Base-by-base conservation (phyloP, 2,329 filamentous ascomycete genomes). In the Aspergillus amoenus region DNA sequence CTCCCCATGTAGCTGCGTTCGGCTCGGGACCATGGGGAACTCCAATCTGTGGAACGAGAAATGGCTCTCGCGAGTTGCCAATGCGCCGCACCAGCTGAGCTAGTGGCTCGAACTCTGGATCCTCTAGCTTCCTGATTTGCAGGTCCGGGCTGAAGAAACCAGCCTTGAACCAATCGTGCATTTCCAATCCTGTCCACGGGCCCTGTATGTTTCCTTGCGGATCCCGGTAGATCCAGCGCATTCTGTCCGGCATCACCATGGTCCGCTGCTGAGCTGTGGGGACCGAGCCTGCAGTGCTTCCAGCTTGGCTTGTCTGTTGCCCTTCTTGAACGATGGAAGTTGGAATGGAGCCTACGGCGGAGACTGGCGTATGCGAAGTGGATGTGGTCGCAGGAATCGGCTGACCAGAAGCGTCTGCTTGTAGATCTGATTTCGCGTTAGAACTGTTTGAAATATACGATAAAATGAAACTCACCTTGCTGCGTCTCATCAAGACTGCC, bases 131-230 rank as follows among this genome's bases (percentile, higher is more conserved):
- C 79, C 95, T 97, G 32, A 99, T 94, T 43, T 95, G 86, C 18
- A 99, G 81, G 66, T 99, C 93, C 0, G 93, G 88, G 0, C 91
- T 96, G 76, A 99, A 99, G 78, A 97, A 99, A 45, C 93, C 93
- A 39, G 93, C 93, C 73, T 97, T 97, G 78, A 97, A 99, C 94
- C 94, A 99, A 68, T 99, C 95, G 66, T 99, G 95, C 94, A 99
- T 99, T 75, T 99, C 94, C 49, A 99, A 79, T 1, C 94, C 94
- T 40, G 92, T 97, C 77, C 94, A 99, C 0, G 94, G 94, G 0
- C 94, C 94, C 71, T 99, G 94, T 5, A 91, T 88, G 61, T 91
- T 89, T 21, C 92, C 92, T 70, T 96, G 91, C 5, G 94, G 94
- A 71, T 99, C 94, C 52, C 95, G 87, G 71, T 99, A 99, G 17